Conservation (phyloP, 306 rosid genomes). For the Begonia masoniana region DNA sequence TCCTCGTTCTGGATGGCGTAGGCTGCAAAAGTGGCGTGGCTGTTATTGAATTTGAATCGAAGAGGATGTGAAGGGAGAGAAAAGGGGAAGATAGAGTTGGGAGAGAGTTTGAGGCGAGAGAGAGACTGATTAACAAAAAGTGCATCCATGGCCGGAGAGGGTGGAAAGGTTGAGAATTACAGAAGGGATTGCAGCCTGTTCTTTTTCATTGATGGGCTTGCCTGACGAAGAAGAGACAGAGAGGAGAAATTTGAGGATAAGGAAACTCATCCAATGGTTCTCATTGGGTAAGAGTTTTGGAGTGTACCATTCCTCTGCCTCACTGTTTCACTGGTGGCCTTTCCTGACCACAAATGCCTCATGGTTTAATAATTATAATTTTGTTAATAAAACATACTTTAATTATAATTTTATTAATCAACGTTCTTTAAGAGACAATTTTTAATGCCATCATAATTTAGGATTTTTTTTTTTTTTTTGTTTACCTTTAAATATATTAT, state of each 20-base stretch:
- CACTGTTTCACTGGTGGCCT: too few relatives aligned
- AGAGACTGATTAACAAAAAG: slow-evolving; percentile 39
- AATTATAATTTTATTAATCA: too few relatives aligned
- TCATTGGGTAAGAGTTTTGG: slow-evolving; percentile 3
- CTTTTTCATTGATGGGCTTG: background rate
- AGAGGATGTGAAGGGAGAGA: slow-evolving; percentile 9
- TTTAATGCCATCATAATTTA: too few relatives aligned
- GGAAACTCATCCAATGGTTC: slow-evolving; percentile 46
- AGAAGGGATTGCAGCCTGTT: background rate
- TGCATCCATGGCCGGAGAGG: slow-evolving; percentile 44
- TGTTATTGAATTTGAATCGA: slow-evolving; percentile 16
- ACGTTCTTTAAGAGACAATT: too few relatives aligned
- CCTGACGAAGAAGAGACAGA: background rate
- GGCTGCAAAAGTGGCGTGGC: slow-evolving; percentile 4
- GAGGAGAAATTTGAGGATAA: slow-evolving; percentile 26
- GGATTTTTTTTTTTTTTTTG: too few relatives aligned
- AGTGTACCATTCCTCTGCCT: background rate
- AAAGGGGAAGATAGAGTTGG: slow-evolving; percentile 10
- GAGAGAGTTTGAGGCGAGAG: slow-evolving; percentile 39
- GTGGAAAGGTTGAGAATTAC: background rate
- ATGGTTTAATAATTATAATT: too few relatives aligned
- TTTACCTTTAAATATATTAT: too few relatives aligned
- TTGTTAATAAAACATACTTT: too few relatives aligned
- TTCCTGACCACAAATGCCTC: too few relatives aligned
- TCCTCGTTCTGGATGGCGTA: slow-evolving; percentile 32